Conservation (phyloP, 768 basidiomycete genomes). For the Amanita pseudoporphyria region DNA sequence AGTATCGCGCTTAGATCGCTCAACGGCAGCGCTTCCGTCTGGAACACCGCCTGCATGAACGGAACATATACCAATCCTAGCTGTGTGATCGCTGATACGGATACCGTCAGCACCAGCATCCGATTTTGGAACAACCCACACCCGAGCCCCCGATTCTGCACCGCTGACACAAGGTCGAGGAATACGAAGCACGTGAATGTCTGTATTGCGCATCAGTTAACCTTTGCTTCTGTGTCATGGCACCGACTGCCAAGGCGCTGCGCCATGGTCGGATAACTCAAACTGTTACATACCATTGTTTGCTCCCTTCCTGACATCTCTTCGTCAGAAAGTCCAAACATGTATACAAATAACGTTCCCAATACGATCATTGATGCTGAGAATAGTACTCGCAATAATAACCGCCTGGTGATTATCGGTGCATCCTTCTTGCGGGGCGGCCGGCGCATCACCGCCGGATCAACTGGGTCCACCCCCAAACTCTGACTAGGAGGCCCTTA, state of each 20-base stretch:
- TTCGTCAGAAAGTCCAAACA: slow-evolving; percentile 75
- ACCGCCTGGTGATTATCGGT: slow-evolving; percentile 66
- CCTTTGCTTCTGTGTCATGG: background rate
- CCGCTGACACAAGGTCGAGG: slow-evolving; percentile 89
- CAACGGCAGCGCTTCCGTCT: slow-evolving; percentile 71
- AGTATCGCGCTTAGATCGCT: slow-evolving; percentile 68
- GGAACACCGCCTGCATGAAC: slow-evolving; percentile 86
- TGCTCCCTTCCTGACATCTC: slow-evolving; percentile 82
- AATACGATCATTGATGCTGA: slow-evolving; percentile 87
- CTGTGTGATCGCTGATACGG: slow-evolving; percentile 76
- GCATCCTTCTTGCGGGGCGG: slow-evolving; percentile 92
- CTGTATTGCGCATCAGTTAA: slow-evolving; percentile 29
- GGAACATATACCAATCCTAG: slow-evolving; percentile 85
- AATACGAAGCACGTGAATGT: slow-evolving; percentile 97
- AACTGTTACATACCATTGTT: slow-evolving; percentile 68
- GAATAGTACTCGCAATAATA: slow-evolving; percentile 81
- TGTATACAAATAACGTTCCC: slow-evolving; percentile 83
- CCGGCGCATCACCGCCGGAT: slow-evolving; percentile 84
- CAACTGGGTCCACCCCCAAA: slow-evolving; percentile 93
- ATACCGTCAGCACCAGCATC: slow-evolving; percentile 86
- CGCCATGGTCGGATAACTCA: too few relatives aligned
- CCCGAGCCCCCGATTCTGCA: slow-evolving; percentile 88
- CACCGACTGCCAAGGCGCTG: too few relatives aligned
- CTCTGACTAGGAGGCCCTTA: slow-evolving; percentile 91
- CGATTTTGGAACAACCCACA: slow-evolving; percentile 78